Evolutionary conservation across 768 basidiomycete genomes (phyloP).

Genomic region (Tubosaeta sp.): DNA sequence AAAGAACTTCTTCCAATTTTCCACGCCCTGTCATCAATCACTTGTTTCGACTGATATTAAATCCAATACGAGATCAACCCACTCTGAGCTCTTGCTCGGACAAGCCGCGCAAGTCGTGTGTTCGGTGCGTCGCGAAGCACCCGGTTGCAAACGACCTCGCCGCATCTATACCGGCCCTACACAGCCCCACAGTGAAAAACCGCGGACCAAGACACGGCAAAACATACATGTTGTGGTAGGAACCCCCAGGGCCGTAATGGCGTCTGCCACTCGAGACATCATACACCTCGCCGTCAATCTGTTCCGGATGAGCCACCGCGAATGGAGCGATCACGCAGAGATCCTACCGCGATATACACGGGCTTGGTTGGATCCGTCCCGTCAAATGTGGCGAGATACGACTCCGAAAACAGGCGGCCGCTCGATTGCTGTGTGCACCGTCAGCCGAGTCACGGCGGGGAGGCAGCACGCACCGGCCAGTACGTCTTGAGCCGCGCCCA

Average conservation of each 20-base stretch:
- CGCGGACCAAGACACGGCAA: constrained; percentile 13
- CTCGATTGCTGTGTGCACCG: constrained; percentile 38
- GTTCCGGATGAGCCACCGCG: constrained; percentile 8
- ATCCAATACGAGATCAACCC: constrained; percentile 24
- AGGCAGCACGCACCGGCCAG: constrained; percentile 49
- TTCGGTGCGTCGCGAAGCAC: constrained; percentile 87
- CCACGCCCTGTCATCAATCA: constrained; percentile 50
- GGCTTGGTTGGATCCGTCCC: constrained; percentile 63
- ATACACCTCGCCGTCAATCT: constrained; percentile 92
- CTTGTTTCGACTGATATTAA: neutral
- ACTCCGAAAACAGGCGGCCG: constrained; percentile 73
- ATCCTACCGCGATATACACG: constrained; percentile 77
- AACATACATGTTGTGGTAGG: constrained; percentile 66
- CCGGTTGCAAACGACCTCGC: constrained; percentile 91
- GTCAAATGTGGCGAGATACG: constrained; percentile 60
- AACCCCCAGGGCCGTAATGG: constrained; percentile 84
- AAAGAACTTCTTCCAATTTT: constrained; percentile 92
- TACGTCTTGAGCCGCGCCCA: constrained; percentile 58
- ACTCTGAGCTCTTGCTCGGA: constrained; percentile 67
- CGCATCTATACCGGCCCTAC: constrained; percentile 82
- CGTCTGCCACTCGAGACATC: constrained; percentile 79
- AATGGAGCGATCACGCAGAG: constrained; percentile 10
- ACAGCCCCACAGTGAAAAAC: constrained; percentile 22
- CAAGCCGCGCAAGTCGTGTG: constrained; percentile 86
- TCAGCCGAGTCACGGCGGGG: neutral